Evolutionary conservation across 1,284 basidiomycete genomes (phyloP).

Genomic region (Sporisorium exsertum): DNA sequence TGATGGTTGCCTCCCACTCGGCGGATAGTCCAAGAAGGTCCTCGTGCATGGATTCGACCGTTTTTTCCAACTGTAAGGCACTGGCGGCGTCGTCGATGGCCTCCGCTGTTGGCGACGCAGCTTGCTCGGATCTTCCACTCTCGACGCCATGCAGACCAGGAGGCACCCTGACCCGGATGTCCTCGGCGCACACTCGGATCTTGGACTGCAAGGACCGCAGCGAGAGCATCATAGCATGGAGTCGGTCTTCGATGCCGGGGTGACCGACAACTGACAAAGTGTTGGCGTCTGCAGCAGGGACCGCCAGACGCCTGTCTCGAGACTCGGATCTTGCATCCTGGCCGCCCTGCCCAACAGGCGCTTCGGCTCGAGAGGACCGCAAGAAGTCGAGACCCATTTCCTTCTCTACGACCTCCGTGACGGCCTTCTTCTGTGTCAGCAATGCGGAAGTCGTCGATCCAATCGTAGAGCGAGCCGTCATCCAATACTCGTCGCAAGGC

Average conservation of each 20-base stretch:
- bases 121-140: not conserved
- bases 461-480: slow-evolving; percentile 19
- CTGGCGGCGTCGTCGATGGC: slow-evolving; percentile 12
- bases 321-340: slow-evolving; percentile 12
- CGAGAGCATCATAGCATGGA: slow-evolving; percentile 55
- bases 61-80: slow-evolving; percentile 33
- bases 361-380: not conserved
- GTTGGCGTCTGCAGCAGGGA: slow-evolving; percentile 4
- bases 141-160: slow-evolving; percentile 55
- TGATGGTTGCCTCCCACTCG: slow-evolving; percentile 64
- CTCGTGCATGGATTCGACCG: slow-evolving; percentile 61
- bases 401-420: slow-evolving; percentile 15
- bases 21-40: slow-evolving; percentile 59
- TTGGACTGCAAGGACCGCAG: slow-evolving; percentile 68
- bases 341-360: not conserved
- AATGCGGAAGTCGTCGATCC: not conserved
- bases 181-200: slow-evolving; percentile 63
- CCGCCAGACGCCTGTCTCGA: slow-evolving; percentile 8
- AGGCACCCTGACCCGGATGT: slow-evolving; percentile 45
- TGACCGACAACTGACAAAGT: slow-evolving; percentile 20
- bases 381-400: slow-evolving; percentile 32
- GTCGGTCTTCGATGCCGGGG: slow-evolving; percentile 59
- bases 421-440: slow-evolving; percentile 2
- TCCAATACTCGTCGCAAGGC: slow-evolving; percentile 36
- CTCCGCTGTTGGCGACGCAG: not conserved